Base-by-base conservation (phyloP, 805 yeast species). In the Barnettozyma vustinii region DNA sequence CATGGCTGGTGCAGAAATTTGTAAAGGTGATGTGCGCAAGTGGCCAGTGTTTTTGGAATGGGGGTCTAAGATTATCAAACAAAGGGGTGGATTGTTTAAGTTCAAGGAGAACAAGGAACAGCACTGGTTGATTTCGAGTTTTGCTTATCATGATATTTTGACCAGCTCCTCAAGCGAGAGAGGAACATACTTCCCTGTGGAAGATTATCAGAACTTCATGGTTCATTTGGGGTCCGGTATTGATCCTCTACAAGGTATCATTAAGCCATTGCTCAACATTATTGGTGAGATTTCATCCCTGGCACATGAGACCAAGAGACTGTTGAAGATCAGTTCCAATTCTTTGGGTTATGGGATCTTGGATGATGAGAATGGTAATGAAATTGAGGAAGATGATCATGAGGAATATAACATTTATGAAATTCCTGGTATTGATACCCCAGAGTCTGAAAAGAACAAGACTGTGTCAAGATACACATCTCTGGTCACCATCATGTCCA, bases 141-240 rank as follows among this genome's bases (percentile, higher is more conserved):
- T 84, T 66, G 88, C 89, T 1, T 87, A 87, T 61, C 94, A 87
- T 62, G 95, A 87, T 61, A 75, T 87, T 30, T 70, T 84, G 53
- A 79, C 91, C 1, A 76, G 83, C 42, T 76, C 84, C 10, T 72
- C 77, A 1, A 70, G 75, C 47, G 78, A 80, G 37, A 67, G 87
- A 40, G 83, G 84, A 1, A 76, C 88, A 1, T 82, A 83, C 55
- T 85, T 87, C 61, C 75, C 83, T 0, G 67, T 79, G 20, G 70
- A 72, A 19, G 83, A 81, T 41, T 86, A 86, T 63, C 78, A 80
- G 37, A 64, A 69, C 37, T 57, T 58, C 23, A 46, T 58, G 40
- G 56, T 56, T 4, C 54, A 53, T 33, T 47, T 53, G 19, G 72
- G 72, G 40, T 59, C 68, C 48, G 76, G 81, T 9, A 68, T 84